These are phyloP conservation scores for Cladorrhinum sp. DNA, from an alignment of 2,329 filamentous ascomycete genomes.

Conservation along the genomic window DNA sequence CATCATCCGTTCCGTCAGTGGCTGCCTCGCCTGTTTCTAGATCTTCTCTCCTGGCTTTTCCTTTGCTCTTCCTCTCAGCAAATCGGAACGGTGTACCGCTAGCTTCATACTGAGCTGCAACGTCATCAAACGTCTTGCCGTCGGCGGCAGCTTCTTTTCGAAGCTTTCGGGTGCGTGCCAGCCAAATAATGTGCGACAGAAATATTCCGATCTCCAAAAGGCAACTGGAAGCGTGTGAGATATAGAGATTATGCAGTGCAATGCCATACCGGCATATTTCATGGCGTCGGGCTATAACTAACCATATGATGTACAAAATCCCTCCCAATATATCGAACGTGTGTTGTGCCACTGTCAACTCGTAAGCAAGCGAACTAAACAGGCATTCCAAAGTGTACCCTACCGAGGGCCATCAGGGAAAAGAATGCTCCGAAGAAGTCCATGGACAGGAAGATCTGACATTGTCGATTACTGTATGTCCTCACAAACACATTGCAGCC, in stretches of 20 bases:
- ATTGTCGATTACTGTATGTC: background rate
- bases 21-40: slow-evolving; percentile 1
- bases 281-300: slow-evolving; percentile 29
- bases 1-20: background rate
- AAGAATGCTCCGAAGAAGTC: slow-evolving; percentile 62
- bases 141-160: slow-evolving; percentile 49
- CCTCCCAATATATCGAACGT: slow-evolving; percentile 61
- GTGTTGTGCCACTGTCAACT: slow-evolving; percentile 50
- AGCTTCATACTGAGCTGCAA: slow-evolving; percentile 38
- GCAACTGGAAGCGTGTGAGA: slow-evolving; percentile 38
- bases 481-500: background rate
- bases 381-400: slow-evolving; percentile 17
- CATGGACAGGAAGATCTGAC: slow-evolving; percentile 52
- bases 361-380: slow-evolving; percentile 20
- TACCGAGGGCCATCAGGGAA: slow-evolving; percentile 60
- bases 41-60: background rate
- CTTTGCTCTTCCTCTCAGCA: slow-evolving; percentile 32
- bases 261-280: background rate
- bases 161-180: slow-evolving; percentile 51
- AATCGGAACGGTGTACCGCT: slow-evolving; percentile 36
- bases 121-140: slow-evolving; percentile 55
- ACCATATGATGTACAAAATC: slow-evolving; percentile 59
- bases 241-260: background rate
- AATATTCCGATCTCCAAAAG: slow-evolving; percentile 60
- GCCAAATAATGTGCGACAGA: slow-evolving; percentile 56